Percentiles rank a stretch among this genome's conserved stretches.
Evolutionary conservation across 768 basidiomycete genomes (phyloP).

Genomic region (Leucocoprinus sp.): DNA sequence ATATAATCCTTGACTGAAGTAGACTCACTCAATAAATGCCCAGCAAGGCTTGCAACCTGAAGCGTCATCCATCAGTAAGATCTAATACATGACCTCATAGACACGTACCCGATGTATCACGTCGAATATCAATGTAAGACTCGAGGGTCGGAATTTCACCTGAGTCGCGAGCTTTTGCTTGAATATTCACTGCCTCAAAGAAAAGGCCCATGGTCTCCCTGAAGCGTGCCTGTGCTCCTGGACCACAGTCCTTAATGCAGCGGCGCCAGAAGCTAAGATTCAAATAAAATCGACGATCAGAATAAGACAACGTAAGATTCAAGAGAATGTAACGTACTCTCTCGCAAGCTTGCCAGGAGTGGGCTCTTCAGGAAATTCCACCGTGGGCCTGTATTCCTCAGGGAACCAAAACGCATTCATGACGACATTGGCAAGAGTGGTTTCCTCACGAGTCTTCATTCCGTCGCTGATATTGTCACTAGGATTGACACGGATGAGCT

Average conservation of each 20-base stretch:
- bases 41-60: constrained; percentile 63
- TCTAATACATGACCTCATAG: constrained; percentile 2
- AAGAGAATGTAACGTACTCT: constrained; percentile 41
- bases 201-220: constrained; percentile 61
- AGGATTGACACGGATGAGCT: constrained; percentile 10
- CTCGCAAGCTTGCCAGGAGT: constrained; percentile 57
- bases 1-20: not conserved
- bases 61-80: constrained; percentile 1
- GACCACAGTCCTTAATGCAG: constrained; percentile 45
- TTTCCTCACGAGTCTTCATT: constrained; percentile 59
- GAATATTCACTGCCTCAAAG: constrained; percentile 59
- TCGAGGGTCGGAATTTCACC: constrained; percentile 59
- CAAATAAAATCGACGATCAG: constrained; percentile 6
- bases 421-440: constrained; percentile 51
- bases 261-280: constrained; percentile 57
- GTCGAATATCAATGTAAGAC: constrained; percentile 61
- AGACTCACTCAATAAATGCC: constrained; percentile 62
- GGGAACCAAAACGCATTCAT: constrained; percentile 64
- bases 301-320: constrained; percentile 2
- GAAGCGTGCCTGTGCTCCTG: constrained; percentile 59
- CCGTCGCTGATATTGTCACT: constrained; percentile 74
- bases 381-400: constrained; percentile 42
- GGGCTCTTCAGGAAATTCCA: constrained; percentile 34
- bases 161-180: constrained; percentile 49
- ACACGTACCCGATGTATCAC: constrained; percentile 61